These are phyloP conservation scores for Begonia fuchsioides DNA, from an alignment of 306 rosid species.

Conservation along the genomic window DNA sequence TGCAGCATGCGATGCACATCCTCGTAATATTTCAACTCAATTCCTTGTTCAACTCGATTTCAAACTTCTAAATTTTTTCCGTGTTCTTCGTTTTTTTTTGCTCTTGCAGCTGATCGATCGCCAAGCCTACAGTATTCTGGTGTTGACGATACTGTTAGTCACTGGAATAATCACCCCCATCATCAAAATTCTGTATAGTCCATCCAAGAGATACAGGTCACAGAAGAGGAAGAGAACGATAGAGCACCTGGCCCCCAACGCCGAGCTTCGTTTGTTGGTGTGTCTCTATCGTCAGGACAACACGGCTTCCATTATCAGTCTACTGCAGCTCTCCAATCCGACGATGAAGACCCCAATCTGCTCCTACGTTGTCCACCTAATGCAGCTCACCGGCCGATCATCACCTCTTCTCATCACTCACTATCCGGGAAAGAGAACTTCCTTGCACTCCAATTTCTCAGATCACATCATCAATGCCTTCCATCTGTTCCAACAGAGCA, in stretches of 20 bases:
- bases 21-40: not conserved
- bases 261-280: slow-evolving; percentile 25
- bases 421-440: not conserved
- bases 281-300: slow-evolving; percentile 30
- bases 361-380: slow-evolving; percentile 31
- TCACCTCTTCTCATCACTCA: slow-evolving; percentile 36
- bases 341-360: slow-evolving; percentile 22
- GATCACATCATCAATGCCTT: slow-evolving; percentile 31
- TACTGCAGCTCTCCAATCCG: slow-evolving; percentile 40
- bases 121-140: slow-evolving; percentile 15
- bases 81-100: no score
- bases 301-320: slow-evolving; percentile 29
- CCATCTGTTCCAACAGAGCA: slow-evolving; percentile 16
- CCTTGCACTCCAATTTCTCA: slow-evolving; percentile 8
- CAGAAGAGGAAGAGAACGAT: slow-evolving; percentile 22
- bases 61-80: no score
- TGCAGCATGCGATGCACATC: slow-evolving; percentile 15
- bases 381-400: slow-evolving; percentile 29
- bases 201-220: slow-evolving; percentile 34
- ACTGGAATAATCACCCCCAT: slow-evolving; percentile 27
- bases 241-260: slow-evolving; percentile 15
- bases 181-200: slow-evolving; percentile 32
- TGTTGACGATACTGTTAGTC: slow-evolving; percentile 18
- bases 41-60: no score
- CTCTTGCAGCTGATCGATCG: slow-evolving; percentile 32